Evolutionary conservation across 1,139 yeast species (phyloP).

Genomic region (Hanseniaspora uvarum): DNA sequence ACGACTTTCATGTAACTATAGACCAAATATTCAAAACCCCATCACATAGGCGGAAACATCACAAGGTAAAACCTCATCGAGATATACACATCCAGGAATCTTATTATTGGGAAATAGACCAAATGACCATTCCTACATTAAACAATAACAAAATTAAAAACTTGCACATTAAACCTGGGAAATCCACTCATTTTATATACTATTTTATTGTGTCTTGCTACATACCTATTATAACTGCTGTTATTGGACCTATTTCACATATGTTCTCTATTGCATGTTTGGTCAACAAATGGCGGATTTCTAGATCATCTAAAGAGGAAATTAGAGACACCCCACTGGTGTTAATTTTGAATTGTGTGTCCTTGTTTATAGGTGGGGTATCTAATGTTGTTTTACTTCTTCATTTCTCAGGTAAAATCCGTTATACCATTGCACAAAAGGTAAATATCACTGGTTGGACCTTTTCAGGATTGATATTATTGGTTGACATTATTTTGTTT

Average conservation of each 20-base stretch:
- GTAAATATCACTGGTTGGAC: slow-evolving; percentile 57
- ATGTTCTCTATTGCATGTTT: slow-evolving; percentile 61
- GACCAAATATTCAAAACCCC: neutral
- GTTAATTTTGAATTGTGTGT: slow-evolving; percentile 47
- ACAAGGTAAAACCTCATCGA: neutral
- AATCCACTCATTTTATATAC: slow-evolving; percentile 8
- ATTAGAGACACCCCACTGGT: slow-evolving; percentile 37
- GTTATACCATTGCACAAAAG: slow-evolving; percentile 49
- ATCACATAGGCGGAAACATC: neutral
- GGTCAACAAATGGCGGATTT: slow-evolving; percentile 57
- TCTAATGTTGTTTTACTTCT: slow-evolving; percentile 58
- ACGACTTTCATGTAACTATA: neutral
- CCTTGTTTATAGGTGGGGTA: slow-evolving; percentile 51
- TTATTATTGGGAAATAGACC: slow-evolving; percentile 15
- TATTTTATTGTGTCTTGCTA: slow-evolving; percentile 42
- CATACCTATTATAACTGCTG: slow-evolving; percentile 65
- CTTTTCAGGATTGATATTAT: slow-evolving; percentile 43
- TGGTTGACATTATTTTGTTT: slow-evolving; percentile 39
- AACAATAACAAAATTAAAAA: slow-evolving; percentile 10
- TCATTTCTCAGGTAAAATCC: slow-evolving; percentile 52
- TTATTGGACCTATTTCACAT: slow-evolving; percentile 68
- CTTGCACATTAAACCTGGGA: slow-evolving; percentile 14
- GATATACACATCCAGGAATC: neutral
- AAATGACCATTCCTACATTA: slow-evolving; percentile 6
- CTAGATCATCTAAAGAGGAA: slow-evolving; percentile 25